Evolutionary conservation across 1,139 yeast species (phyloP).

Genomic region (Magnusiomyces suaveolens): DNA sequence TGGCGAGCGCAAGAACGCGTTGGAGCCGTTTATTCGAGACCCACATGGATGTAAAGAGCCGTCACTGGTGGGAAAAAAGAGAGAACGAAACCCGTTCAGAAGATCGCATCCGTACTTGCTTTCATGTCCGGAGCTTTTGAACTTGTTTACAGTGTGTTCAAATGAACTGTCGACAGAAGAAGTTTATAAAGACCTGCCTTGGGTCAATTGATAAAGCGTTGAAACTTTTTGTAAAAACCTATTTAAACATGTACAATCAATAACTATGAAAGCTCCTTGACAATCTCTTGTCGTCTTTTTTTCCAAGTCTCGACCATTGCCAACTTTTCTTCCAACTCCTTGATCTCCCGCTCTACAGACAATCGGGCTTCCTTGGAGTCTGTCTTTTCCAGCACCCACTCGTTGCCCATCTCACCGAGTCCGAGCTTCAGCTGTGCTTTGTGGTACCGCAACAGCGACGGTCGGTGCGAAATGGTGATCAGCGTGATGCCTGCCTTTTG

Average conservation of each 20-base stretch:
- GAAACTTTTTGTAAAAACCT: neutral
- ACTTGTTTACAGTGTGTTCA: constrained; percentile 17
- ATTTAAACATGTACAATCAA: too few relatives aligned
- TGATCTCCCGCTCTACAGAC: constrained; percentile 32
- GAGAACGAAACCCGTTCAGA: constrained; percentile 51
- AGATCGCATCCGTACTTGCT: constrained; percentile 38
- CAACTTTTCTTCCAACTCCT: constrained; percentile 25
- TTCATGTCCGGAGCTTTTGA: constrained; percentile 20
- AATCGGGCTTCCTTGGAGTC: constrained; percentile 24
- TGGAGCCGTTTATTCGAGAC: constrained; percentile 46
- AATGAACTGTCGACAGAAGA: constrained; percentile 5
- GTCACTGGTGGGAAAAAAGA: constrained; percentile 36
- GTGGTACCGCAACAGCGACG: constrained; percentile 77
- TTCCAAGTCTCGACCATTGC: constrained; percentile 28
- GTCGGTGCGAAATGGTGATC: constrained; percentile 79
- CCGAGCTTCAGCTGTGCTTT: constrained; percentile 56
- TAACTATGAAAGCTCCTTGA: constrained; percentile 15
- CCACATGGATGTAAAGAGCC: constrained; percentile 49
- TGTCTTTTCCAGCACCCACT: constrained; percentile 37
- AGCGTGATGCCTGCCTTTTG: constrained; percentile 63
- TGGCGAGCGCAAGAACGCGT: constrained; percentile 47
- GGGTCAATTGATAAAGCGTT: neutral
- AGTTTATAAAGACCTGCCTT: constrained; percentile 5
- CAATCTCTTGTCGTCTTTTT: constrained; percentile 29
- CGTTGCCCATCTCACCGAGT: constrained; percentile 43